phyloP scores from a whole-genome alignment of 164 flowering plant species.

The Magnolia officinalis region DNA sequence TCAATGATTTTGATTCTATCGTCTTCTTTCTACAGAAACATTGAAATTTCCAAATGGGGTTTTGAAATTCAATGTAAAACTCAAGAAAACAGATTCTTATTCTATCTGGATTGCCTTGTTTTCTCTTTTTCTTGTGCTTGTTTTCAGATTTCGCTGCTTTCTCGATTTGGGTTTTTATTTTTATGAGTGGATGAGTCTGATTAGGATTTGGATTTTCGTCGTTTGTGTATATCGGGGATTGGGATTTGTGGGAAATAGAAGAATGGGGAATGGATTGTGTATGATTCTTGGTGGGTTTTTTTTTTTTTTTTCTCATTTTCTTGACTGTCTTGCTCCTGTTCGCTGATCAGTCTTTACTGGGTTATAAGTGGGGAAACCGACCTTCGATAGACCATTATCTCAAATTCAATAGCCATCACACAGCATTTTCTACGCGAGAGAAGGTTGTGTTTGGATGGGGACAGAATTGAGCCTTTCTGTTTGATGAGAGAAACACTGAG shows the following conservation, averaged over 20 bases:
- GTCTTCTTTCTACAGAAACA: neutral
- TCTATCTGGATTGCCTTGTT: neutral
- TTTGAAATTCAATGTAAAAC: neutral
- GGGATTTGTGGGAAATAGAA: too few species aligned
- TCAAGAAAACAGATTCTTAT: neutral
- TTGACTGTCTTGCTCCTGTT: neutral
- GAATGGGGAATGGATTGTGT: too few species aligned
- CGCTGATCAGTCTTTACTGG: neutral
- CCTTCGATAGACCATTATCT: neutral
- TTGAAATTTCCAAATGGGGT: neutral
- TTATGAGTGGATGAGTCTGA: neutral
- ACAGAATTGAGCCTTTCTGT: too few species aligned
- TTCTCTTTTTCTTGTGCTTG: too few species aligned
- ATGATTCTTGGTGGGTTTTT: too few species aligned
- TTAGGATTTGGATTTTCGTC: neutral
- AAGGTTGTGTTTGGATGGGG: too few species aligned
- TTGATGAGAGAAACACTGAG: too few species aligned
- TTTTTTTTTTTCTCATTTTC: too few species aligned
- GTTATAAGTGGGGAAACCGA: neutral
- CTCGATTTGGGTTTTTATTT: neutral
- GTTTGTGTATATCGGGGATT: neutral
- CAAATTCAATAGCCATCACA: neutral
- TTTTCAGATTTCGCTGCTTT: neutral
- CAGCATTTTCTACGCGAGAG: too few species aligned
- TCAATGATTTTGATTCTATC: neutral